phyloP scores from a whole-genome alignment of 495 filamentous ascomycete genomes.

The Echria macrotheca region DNA sequence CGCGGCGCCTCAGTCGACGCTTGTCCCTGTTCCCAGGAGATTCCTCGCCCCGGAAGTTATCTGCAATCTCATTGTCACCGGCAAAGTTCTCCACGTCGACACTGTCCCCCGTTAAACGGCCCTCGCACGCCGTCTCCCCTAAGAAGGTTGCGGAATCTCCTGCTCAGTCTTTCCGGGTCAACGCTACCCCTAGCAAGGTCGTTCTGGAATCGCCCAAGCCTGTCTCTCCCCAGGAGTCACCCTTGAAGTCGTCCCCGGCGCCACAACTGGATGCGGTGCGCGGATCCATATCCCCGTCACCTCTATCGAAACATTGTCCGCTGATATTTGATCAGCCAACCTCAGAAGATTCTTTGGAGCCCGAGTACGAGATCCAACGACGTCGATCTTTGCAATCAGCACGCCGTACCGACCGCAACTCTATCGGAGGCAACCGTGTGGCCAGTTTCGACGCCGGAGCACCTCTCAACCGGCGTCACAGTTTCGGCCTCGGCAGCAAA shows the following conservation, averaged over 20 bases:
- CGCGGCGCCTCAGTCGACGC: conserved; percentile 25
- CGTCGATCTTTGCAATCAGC: conserved; percentile 24
- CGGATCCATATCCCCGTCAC: not conserved
- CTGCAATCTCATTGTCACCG: conserved; percentile 16
- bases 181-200: conserved; percentile 24
- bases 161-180: conserved; percentile 18
- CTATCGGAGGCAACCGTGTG: conserved; percentile 16
- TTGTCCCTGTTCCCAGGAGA: conserved; percentile 23
- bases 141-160: conserved; percentile 26
- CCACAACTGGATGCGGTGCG: not conserved
- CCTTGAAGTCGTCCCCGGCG: conserved; percentile 19
- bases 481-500: conserved; percentile 14
- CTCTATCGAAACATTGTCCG: conserved; percentile 12
- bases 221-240: conserved; percentile 14
- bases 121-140: conserved; percentile 12
- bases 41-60: conserved; percentile 19
- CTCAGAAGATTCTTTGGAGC: conserved; percentile 10
- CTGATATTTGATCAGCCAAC: conserved; percentile 29
- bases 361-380: conserved; percentile 24
- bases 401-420: conserved; percentile 23
- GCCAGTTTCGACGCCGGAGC: conserved; percentile 16
- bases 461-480: conserved; percentile 25
- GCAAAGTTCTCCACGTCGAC: conserved; percentile 7
- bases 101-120: conserved; percentile 20
- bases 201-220: conserved; percentile 22